These are phyloP conservation scores for Lactarius pseudohatsudake DNA, from an alignment of 768 basidiomycete species.

Conservation along the genomic window DNA sequence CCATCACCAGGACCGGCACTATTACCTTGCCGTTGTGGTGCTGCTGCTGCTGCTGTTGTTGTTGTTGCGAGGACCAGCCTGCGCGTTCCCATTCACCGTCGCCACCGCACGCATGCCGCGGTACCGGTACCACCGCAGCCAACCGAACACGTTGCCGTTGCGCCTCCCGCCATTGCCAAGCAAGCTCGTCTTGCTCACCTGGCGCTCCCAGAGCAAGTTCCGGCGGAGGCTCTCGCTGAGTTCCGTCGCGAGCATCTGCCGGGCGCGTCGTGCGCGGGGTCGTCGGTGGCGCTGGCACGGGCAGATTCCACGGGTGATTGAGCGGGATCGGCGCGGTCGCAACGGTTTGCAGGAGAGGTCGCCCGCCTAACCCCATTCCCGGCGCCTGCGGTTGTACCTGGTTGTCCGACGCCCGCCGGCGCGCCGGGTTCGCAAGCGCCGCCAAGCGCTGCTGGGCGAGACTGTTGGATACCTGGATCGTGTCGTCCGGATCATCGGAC, in stretches of 20 bases:
- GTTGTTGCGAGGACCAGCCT: constrained; percentile 36
- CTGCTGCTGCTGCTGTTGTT: constrained; percentile 24
- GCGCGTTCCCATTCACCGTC: constrained; percentile 29
- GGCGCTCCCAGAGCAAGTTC: constrained; percentile 79
- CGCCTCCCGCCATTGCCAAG: constrained; percentile 38
- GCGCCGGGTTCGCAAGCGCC: constrained; percentile 46
- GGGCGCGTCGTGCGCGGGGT: constrained; percentile 83
- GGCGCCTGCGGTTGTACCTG: constrained; percentile 25
- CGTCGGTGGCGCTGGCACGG: constrained; percentile 60
- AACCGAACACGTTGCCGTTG: constrained; percentile 29
- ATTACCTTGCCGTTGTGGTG: constrained; percentile 13
- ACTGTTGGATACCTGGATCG: constrained; percentile 60
- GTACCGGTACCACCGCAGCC: constrained; percentile 26
- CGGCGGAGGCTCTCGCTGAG: constrained; percentile 80
- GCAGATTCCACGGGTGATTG: constrained; percentile 70
- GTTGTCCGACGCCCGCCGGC: constrained; percentile 42
- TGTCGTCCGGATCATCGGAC: constrained; percentile 51
- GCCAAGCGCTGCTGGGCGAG: constrained; percentile 68
- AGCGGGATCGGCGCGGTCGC: constrained; percentile 58
- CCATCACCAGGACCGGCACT: background rate
- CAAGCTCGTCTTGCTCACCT: constrained; percentile 56
- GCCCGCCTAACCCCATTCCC: constrained; percentile 10
- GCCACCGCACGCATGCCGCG: constrained; percentile 39
- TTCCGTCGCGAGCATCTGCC: constrained; percentile 82
- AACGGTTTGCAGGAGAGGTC: constrained; percentile 36